Evolutionary conservation across 768 basidiomycete genomes (phyloP), one percentile per base, ranked within the genome.

Genomic region (Lactarius hatsudake): DNA sequence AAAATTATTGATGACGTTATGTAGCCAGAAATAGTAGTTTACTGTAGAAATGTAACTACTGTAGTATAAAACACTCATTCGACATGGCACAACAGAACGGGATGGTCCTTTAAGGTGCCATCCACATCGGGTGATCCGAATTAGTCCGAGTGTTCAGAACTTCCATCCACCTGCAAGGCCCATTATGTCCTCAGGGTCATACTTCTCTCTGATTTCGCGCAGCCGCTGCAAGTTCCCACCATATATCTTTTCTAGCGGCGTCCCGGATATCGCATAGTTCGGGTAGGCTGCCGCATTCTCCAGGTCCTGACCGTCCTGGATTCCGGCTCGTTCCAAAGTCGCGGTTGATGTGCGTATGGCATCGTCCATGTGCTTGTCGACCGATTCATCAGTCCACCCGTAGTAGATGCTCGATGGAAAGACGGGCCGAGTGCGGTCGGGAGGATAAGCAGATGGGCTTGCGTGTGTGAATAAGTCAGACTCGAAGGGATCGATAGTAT

Each of bases 161-260:
- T 65, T 65, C 59, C 58, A 65, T 65, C 64, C 64, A 17, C 59
- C 64, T 5, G 64, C 51, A 5, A 65, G 64, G 3, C n/a, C 38
- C 64, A 65, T 65, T 18, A 65, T 30, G 23, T 55, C 53, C 28
- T 55, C 7, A 3, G 64, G 64, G 36, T 65, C 64, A 26, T 60
- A 59, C n/a, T 34, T 26, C 59, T 34, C 5, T 43, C 59, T 61
- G 64, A 61, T 65, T 17, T 43, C 30, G n/a, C 40, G 64, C n/a
- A 65, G 64, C 42, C 53, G 51, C 32, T 3, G 36, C 64, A 65
- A 7, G 32, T 65, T 40, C 13, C 32, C 17, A 17, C 64, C 64
- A 7, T 65, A 65, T 30, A 65, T 61, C n/a, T 6, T 17, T 48
- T 61, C n/a, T 7, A 65, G 23, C 0, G 53, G 59, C 8, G 64